Conservation (phyloP, 2,329 filamentous ascomycete species). For the Claviceps sorghi region DNA sequence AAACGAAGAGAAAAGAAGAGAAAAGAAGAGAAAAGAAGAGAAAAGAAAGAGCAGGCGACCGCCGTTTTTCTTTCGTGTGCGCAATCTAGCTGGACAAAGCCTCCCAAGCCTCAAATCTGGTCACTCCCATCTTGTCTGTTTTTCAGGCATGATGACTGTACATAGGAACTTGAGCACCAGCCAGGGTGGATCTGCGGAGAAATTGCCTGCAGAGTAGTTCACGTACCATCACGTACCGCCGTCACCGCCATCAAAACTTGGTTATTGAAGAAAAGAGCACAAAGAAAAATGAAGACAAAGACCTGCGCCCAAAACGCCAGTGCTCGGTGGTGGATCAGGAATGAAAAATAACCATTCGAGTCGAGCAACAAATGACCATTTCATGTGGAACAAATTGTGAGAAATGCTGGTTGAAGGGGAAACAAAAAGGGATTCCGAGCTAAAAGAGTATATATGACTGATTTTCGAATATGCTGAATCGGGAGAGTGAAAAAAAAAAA, state of each 20-base stretch:
- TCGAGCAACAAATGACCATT: background rate
- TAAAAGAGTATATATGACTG: background rate
- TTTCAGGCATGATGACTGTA: too few relatives aligned
- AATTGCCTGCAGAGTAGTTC: background rate
- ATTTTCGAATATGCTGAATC: background rate
- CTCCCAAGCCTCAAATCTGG: background rate
- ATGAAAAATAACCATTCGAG: background rate
- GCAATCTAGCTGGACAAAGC: background rate
- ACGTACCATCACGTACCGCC: too few relatives aligned
- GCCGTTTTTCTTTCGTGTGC: background rate
- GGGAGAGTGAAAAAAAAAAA: background rate
- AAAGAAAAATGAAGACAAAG: background rate
- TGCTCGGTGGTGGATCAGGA: conserved; percentile 14
- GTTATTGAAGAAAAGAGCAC: background rate
- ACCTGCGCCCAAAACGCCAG: conserved; percentile 13
- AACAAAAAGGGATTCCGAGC: conserved; percentile 10
- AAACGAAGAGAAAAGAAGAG: background rate
- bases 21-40: background rate
- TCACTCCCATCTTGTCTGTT: background rate
- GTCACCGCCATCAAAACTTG: background rate
- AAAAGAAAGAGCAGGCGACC: background rate
- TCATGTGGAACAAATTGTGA: background rate
- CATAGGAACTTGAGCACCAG: too few relatives aligned
- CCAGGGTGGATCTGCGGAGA: background rate
- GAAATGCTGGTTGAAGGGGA: background rate